Base-by-base conservation (phyloP, 2,329 filamentous ascomycete species). In the Coniella lustricola region DNA sequence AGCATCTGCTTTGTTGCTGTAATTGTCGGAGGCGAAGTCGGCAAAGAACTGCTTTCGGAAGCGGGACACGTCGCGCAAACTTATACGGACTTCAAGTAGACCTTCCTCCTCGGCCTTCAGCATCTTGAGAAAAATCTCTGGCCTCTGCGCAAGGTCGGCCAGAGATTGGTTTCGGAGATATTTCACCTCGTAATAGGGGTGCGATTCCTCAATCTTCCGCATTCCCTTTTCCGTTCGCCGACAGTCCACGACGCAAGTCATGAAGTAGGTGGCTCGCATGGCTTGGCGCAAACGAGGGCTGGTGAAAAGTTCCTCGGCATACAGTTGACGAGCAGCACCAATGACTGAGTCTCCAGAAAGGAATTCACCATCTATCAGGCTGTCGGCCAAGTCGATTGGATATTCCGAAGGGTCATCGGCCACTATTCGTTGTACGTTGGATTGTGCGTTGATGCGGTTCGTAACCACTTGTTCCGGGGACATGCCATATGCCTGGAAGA, bases 111-210 rank as follows among this genome's bases (percentile, higher is more conserved):
- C 93, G 2, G 93, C 93, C 64, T 90, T 94, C 65, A 97, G 82
- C 93, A 98, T 98, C 68, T 94, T 91, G 48, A 98, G 71, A 64
- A 93, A 98, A 21, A 95, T 74, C 55, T 96, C 90, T 1, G 93
- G 93, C 46, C 87, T 83, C 45, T 82, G 81, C 3, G 89, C 85
- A 51, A 97, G 79, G 56, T 93, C 86, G 36, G 74, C 73, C 53
- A 96, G 85, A 7, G 87, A 87, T 66, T 96, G 90, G 59, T 93
- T 90, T 55, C 89, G 82, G 17, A 98, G 75, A 59, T 98, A 98
- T 67, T 98, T 96, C 72, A 98, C 88, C 66, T 97, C 93, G 63
- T 97, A 97, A 66, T 94, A 97, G 0, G 90, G 89, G 60, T 97
- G 90, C 20, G 93, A 83, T 53, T 97, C 91, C 58, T 95, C 90